Evolutionary conservation across 2,329 filamentous ascomycete species (phyloP).

Genomic region (Diatrype stigma): DNA sequence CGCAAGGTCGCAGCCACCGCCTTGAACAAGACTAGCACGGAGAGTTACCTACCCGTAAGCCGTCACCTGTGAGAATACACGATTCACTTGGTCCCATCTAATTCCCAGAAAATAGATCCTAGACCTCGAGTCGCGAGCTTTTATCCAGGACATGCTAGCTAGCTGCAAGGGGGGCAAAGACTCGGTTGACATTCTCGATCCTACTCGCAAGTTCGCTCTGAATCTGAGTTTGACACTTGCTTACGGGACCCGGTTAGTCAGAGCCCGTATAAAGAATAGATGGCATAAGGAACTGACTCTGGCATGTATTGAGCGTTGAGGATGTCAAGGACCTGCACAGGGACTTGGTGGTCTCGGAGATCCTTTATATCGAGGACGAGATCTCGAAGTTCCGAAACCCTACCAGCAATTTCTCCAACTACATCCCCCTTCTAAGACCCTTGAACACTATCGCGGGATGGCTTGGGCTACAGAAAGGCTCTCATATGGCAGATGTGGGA

Average conservation of each 20-base stretch:
- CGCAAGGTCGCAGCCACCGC: slow-evolving; percentile 64
- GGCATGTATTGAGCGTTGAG: slow-evolving; percentile 5
- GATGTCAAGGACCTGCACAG: slow-evolving; percentile 14
- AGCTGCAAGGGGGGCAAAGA: slow-evolving; percentile 49
- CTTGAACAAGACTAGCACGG: slow-evolving; percentile 60
- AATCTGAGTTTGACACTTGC: slow-evolving; percentile 62
- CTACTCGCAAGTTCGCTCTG: slow-evolving; percentile 60
- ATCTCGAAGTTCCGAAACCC: slow-evolving; percentile 61
- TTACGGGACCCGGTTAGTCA: slow-evolving; percentile 51
- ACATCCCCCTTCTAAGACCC: slow-evolving; percentile 55
- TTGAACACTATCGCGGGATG: slow-evolving; percentile 46
- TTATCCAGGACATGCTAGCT: slow-evolving; percentile 57
- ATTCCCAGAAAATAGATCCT: slow-evolving; percentile 39
- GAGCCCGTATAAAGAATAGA: neutral
- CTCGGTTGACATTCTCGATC: slow-evolving; percentile 57
- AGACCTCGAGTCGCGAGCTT: slow-evolving; percentile 55
- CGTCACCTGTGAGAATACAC: too few species aligned
- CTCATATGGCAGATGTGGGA: slow-evolving; percentile 50
- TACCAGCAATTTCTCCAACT: slow-evolving; percentile 64
- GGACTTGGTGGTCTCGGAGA: slow-evolving; percentile 54
- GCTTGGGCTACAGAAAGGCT: slow-evolving; percentile 8
- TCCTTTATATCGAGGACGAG: slow-evolving; percentile 57
- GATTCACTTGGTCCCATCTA: neutral
- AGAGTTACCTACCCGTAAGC: slow-evolving; percentile 56
- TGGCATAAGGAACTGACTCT: neutral